A percentile compares a stretch with the other conserved stretches of the same genome.
Evolutionary conservation across 2,329 filamentous ascomycete genomes (phyloP).

Genomic region (Fusarium scirpi): DNA sequence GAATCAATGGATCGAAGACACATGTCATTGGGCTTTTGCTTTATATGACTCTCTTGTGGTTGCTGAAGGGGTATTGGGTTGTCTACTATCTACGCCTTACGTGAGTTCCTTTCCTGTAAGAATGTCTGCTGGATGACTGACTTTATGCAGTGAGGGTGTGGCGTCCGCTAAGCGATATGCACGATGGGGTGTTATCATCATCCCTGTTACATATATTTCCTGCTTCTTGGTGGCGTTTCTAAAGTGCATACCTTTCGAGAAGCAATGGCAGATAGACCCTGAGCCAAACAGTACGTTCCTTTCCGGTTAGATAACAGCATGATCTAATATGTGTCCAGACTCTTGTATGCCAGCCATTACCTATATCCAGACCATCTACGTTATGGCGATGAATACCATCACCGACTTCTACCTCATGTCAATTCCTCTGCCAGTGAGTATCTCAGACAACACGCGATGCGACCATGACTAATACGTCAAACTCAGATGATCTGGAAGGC

Average conservation of each 20-base stretch:
- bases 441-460: too few species aligned
- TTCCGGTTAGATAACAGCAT: too few species aligned
- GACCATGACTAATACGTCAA: too few species aligned
- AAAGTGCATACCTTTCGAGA: neutral
- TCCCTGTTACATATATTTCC: neutral
- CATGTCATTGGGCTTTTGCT: neutral
- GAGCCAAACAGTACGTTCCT: neutral
- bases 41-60: neutral
- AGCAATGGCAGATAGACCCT: slow-evolving; percentile 3
- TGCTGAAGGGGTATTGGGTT: neutral
- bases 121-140: neutral
- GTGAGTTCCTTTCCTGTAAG: neutral
- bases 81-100: neutral
- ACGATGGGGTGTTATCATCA: neutral
- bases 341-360: neutral
- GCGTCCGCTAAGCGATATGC: neutral
- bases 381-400: neutral
- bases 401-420: slow-evolving; percentile 1
- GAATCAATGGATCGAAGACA: neutral
- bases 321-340: neutral
- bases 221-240: neutral
- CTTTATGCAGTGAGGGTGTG: neutral
- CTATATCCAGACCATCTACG: neutral
- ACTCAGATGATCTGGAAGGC: slow-evolving; percentile 1
- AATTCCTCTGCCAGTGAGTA: neutral